These are phyloP conservation scores for Candida ponderosae DNA, from an alignment of 805 yeast species.

Conservation along the genomic window DNA sequence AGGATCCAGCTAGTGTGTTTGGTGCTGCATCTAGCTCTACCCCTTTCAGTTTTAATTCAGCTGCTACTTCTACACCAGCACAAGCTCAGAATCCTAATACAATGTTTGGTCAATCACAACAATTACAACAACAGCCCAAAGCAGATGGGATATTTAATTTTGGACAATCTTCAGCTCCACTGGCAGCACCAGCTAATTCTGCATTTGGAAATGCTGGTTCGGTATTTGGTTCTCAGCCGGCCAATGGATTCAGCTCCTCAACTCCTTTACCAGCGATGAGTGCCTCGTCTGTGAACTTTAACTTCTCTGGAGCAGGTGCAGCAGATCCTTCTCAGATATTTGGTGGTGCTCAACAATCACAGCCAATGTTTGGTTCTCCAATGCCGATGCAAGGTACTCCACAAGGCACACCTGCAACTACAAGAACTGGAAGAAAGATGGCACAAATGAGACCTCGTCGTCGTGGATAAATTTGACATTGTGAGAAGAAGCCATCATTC, in stretches of 20 bases:
- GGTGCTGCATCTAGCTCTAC: constrained; percentile 3
- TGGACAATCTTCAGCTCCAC: not conserved
- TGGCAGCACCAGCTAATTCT: constrained; percentile 7
- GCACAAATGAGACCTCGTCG: constrained; percentile 21
- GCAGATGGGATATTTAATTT: not conserved
- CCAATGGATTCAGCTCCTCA: not conserved
- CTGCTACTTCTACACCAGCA: constrained; percentile 13
- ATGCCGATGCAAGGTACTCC: constrained; percentile 1
- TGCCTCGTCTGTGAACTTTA: not conserved
- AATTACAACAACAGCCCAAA: no score
- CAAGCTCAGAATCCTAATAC: no score
- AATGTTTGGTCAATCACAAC: constrained; percentile 5
- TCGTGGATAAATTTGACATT: constrained; percentile 5
- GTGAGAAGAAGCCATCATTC: no score
- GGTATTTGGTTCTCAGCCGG: no score
- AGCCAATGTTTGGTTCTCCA: constrained; percentile 6
- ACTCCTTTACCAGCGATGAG: not conserved
- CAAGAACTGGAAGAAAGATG: constrained; percentile 15
- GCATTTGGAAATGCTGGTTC: constrained; percentile 2
- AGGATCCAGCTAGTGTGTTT: constrained; percentile 6
- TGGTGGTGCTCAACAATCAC: constrained; percentile 1
- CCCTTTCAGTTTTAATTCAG: constrained; percentile 11
- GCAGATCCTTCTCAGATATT: not conserved
- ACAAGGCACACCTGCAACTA: not conserved
- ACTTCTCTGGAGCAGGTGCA: not conserved